These are phyloP conservation scores for Fusarium devonianum DNA, from an alignment of 2,329 filamentous ascomycete species.

Conservation along the genomic window DNA sequence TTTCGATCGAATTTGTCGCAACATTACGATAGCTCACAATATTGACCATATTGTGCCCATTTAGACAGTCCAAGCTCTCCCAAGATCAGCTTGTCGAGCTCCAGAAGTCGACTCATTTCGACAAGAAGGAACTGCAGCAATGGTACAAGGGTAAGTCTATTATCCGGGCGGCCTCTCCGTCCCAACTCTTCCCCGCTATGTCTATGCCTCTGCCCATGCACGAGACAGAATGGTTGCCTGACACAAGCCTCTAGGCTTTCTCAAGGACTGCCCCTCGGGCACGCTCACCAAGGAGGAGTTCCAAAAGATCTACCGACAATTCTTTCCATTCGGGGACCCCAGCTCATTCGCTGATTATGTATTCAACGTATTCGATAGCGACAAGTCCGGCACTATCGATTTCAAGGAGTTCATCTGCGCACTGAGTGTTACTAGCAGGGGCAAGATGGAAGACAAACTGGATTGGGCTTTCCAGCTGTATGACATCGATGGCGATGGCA, in stretches of 20 bases:
- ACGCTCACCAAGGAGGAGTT: slow-evolving; percentile 98
- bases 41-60: slow-evolving; percentile 31
- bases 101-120: slow-evolving; percentile 96
- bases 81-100: slow-evolving; percentile 95
- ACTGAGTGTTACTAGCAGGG: slow-evolving; percentile 92
- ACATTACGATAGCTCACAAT: slow-evolving; percentile 11
- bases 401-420: slow-evolving; percentile 99
- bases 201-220: too few relatives aligned
- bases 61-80: slow-evolving; percentile 96
- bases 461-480: slow-evolving; percentile 99
- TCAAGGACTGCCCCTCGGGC: slow-evolving; percentile 97
- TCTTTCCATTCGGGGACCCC: slow-evolving; percentile 98
- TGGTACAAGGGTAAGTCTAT: slow-evolving; percentile 91
- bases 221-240: slow-evolving; percentile 14
- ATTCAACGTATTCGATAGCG: slow-evolving; percentile 98
- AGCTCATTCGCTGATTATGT: slow-evolving; percentile 98
- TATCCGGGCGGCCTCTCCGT: slow-evolving; percentile 7
- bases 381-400: slow-evolving; percentile 97
- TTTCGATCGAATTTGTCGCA: slow-evolving; percentile 11
- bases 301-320: slow-evolving; percentile 99
- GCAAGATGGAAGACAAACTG: slow-evolving; percentile 99
- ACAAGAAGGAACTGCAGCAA: slow-evolving; percentile 99
- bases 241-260: slow-evolving; percentile 71
- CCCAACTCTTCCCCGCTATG: too few relatives aligned
- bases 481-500: slow-evolving; percentile 98